A percentile compares a stretch with the other conserved stretches of the same genome.
phyloP scores from a whole-genome alignment of 331 rosid species.

The Phaseolus coccineus region DNA sequence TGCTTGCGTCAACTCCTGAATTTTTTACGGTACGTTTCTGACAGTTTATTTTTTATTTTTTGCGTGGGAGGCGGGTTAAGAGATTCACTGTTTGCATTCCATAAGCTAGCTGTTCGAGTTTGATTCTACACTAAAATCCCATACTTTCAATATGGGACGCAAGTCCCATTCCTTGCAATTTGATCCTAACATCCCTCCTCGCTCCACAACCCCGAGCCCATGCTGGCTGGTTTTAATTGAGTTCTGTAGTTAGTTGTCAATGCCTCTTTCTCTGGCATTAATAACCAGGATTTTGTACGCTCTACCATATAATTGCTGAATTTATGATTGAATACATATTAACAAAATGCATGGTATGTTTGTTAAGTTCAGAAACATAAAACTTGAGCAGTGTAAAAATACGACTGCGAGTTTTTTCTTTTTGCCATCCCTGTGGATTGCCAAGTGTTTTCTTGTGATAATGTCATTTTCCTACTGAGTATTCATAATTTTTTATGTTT shows the following conservation, averaged over 20 bases:
- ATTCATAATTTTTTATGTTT: constrained; percentile 24
- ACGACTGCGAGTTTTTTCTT: not conserved
- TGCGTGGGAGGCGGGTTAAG: not conserved
- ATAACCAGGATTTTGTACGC: constrained; percentile 5
- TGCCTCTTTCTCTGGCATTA: constrained; percentile 12
- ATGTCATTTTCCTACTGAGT: constrained; percentile 7
- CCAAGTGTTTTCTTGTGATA: not conserved
- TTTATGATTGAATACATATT: constrained; percentile 11
- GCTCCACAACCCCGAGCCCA: not conserved
- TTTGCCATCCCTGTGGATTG: not conserved
- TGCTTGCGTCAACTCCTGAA: constrained; percentile 98
- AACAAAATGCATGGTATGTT: not conserved
- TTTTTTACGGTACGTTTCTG: constrained; percentile 74
- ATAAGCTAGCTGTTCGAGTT: not conserved
- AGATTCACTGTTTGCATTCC: constrained; percentile 1
- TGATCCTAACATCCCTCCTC: not conserved
- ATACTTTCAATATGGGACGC: not conserved
- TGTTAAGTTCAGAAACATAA: constrained; percentile 14
- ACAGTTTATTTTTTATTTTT: not conserved
- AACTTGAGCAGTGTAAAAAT: not conserved
- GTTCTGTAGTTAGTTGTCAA: not conserved
- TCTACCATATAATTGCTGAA: constrained; percentile 18
- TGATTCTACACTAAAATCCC: not conserved
- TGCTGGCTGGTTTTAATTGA: not conserved
- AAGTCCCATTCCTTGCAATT: not conserved